These are phyloP conservation scores for Chimonanthus praecox DNA, from an alignment of 164 flowering plant genomes.

Conservation along the genomic window DNA sequence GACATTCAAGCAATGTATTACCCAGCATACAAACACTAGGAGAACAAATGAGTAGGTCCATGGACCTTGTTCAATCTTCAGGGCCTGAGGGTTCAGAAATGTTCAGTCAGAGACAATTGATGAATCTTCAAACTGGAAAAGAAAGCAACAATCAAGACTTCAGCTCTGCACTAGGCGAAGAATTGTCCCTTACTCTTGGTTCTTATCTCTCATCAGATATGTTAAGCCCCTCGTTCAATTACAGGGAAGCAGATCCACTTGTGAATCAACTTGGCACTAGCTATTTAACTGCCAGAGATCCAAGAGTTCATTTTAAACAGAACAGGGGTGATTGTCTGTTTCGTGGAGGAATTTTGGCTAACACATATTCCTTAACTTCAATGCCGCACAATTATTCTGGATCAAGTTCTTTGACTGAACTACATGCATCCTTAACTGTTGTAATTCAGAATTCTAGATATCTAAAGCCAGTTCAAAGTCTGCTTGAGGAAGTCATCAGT, in stretches of 20 bases:
- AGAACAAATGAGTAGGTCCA: conserved; percentile 39
- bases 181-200: conserved; percentile 64
- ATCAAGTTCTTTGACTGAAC: conserved; percentile 23
- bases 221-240: conserved; percentile 28
- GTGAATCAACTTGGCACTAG: conserved; percentile 23
- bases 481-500: conserved; percentile 60
- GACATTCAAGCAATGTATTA: conserved; percentile 21
- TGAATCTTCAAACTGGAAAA: conserved; percentile 50
- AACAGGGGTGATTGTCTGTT: conserved; percentile 18
- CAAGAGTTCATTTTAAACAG: conserved; percentile 20
- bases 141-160: conserved; percentile 29
- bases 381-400: conserved; percentile 22
- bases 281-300: conserved; percentile 25
- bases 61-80: conserved; percentile 34
- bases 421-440: conserved; percentile 23
- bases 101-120: conserved; percentile 38
- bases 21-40: conserved; percentile 42
- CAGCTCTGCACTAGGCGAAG: conserved; percentile 31
- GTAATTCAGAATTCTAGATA: conserved; percentile 44
- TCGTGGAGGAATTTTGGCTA: conserved; percentile 7
- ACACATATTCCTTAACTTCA: conserved; percentile 26
- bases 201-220: conserved; percentile 48
- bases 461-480: conserved; percentile 52
- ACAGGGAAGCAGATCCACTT: conserved; percentile 31
- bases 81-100: conserved; percentile 27